Evolutionary conservation across 2,329 filamentous ascomycete genomes (phyloP), one percentile per base, ranked within the genome.

Genomic region (Hymenoscyphus salicellus): DNA sequence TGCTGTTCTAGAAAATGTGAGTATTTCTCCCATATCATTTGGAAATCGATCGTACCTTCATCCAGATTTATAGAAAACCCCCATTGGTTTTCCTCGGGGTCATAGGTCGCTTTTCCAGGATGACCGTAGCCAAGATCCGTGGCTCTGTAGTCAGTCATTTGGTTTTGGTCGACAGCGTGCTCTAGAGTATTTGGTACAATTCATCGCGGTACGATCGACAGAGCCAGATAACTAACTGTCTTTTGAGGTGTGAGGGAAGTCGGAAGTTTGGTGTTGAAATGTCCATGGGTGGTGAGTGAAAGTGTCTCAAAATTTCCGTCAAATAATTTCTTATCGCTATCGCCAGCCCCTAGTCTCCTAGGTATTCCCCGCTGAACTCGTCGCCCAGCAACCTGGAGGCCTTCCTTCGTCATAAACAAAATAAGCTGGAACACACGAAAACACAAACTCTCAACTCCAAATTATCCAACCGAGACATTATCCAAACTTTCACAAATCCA

Each of bases 51-150:
- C 63, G 23, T 69, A 74, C 72, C 60, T 59, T 67, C 60, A 20
- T 60, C 62, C 17, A 62, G 23, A 55, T 67, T 61, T 30, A 66
- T 60, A n/a, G 74, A 72, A 61, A 76, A 77, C 3, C 16, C 64
- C 75, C 75, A 77, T 65, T 68, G 56, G 16, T 68, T 68, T 60
- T 75, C 72, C 14, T 72, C 69, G 61, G 71, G 66, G 63, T 76
- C 70, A 68, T 86, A 87, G 6, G 76, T 75, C 52, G 81, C 73
- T 63, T 78, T 76, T 65, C 84, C 84, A 64, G 83, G 78, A 71
- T 85, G 82, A 74, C 84, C 84, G 70, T 81, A 82, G 62, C 80
- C 78, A 60, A 85, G 78, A 76, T 83, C 78, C 70, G 77, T 78
- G 43, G 78, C 73, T 49, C 78, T 75, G 62, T 75, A 76, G 63